Evolutionary conservation across 2,329 filamentous ascomycete species (phyloP).

Genomic region (Beauveria sp.): DNA sequence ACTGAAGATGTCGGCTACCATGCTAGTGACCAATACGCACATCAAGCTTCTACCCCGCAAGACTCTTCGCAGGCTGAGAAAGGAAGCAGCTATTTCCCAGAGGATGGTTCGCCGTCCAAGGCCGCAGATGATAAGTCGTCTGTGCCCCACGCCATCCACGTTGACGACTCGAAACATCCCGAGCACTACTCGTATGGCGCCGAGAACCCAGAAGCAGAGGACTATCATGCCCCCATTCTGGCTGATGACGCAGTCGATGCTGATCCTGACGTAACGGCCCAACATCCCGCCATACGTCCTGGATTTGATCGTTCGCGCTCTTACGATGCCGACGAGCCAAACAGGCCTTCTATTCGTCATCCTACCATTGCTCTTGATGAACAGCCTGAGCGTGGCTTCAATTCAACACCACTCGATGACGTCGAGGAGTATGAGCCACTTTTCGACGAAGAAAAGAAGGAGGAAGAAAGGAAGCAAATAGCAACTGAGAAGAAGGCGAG

Average conservation of each 20-base stretch:
- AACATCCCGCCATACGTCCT: slow-evolving; percentile 78
- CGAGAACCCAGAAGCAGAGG: slow-evolving; percentile 45
- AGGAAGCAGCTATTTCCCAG: slow-evolving; percentile 1
- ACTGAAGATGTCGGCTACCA: slow-evolving; percentile 87
- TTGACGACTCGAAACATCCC: slow-evolving; percentile 51
- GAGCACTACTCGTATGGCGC: slow-evolving; percentile 31
- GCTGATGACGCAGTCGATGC: slow-evolving; percentile 82
- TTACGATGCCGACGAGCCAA: slow-evolving; percentile 47
- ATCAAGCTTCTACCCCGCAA: slow-evolving; percentile 64
- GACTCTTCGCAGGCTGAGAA: slow-evolving; percentile 28
- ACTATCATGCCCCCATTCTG: slow-evolving; percentile 71
- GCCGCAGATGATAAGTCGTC: slow-evolving; percentile 23
- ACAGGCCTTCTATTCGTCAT: slow-evolving; percentile 57
- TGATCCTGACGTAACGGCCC: slow-evolving; percentile 56
- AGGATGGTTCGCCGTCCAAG: neutral
- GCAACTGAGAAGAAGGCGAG: slow-evolving; percentile 45
- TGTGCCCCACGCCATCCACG: slow-evolving; percentile 60
- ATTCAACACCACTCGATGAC: slow-evolving; percentile 69
- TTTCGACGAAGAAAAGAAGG: slow-evolving; percentile 70
- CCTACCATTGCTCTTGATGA: slow-evolving; percentile 54
- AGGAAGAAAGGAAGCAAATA: slow-evolving; percentile 32
- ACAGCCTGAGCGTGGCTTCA: slow-evolving; percentile 43
- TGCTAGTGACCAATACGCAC: slow-evolving; percentile 76
- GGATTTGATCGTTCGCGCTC: slow-evolving; percentile 10
- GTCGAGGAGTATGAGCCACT: slow-evolving; percentile 93